Evolutionary conservation across 208 protist species (phyloP).

Genomic region (Herpetomonas samuelpessoai): DNA sequence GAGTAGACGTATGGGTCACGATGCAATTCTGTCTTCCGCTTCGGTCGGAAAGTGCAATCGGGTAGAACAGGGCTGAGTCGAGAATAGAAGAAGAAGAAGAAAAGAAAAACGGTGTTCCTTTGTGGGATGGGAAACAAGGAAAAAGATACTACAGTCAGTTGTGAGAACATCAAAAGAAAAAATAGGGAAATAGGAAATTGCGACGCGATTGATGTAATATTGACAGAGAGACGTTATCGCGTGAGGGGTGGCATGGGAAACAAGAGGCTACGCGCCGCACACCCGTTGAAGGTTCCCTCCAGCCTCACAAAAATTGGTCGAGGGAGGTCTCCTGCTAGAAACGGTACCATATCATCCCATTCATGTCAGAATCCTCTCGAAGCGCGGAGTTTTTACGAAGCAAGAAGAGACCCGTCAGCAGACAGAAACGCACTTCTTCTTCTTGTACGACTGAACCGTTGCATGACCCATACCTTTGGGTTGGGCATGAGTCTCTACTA

Average conservation of each 20-base stretch:
- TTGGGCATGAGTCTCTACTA: no score
- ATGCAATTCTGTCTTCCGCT: no score
- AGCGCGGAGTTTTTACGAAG: no score
- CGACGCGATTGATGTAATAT: neutral
- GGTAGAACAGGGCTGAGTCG: neutral
- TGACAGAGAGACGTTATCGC: no score
- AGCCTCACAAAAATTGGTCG: neutral
- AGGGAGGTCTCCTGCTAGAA: neutral
- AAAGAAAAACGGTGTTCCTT: neutral
- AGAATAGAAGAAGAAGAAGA: neutral
- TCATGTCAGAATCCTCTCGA: no score
- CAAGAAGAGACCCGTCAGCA: neutral
- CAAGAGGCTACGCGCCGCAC: neutral
- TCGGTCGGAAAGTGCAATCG: no score
- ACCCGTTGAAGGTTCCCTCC: neutral
- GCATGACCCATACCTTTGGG: no score
- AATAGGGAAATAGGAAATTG: neutral
- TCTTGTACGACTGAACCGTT: no score
- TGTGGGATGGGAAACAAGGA: neutral
- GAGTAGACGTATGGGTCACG: no score
- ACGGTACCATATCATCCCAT: no score
- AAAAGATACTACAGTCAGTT: neutral
- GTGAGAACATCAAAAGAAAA: no score
- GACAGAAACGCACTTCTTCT: neutral
- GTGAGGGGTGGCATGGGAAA: neutral